Conservation (phyloP, 352 stramenopile genomes). For the Halophytophthora batemanensis region DNA sequence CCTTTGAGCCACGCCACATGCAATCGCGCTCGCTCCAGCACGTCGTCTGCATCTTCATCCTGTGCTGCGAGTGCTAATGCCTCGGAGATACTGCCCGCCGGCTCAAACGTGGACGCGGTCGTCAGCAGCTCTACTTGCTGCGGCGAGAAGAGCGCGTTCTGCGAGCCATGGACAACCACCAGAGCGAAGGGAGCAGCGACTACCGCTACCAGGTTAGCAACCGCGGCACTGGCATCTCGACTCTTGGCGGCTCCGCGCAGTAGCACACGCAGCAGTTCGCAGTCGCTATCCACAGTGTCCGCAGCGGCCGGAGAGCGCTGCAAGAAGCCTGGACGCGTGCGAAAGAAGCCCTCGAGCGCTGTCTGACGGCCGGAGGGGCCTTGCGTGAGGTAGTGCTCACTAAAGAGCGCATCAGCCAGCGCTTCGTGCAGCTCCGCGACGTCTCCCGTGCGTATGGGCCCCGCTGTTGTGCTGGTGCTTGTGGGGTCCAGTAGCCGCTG, state of each 20-base stretch:
- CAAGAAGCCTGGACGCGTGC: constrained; percentile 42
- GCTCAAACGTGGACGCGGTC: constrained; percentile 6
- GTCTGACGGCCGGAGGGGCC: constrained; percentile 34
- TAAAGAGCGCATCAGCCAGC: constrained; percentile 43
- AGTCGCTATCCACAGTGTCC: constrained; percentile 5
- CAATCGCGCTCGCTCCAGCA: constrained; percentile 11
- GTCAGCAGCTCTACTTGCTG: constrained; percentile 32
- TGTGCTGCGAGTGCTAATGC: constrained; percentile 9
- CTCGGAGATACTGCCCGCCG: constrained; percentile 10
- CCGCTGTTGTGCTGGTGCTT: background rate
- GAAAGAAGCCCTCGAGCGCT: constrained; percentile 54
- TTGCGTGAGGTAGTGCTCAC: constrained; percentile 62
- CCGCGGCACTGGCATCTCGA: constrained; percentile 16
- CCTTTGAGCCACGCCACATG: constrained; percentile 75
- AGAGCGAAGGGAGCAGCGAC: constrained; percentile 37
- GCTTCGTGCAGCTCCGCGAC: constrained; percentile 50
- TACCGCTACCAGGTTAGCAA: constrained; percentile 28
- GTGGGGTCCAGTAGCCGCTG: constrained; percentile 15
- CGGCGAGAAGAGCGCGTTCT: constrained; percentile 41
- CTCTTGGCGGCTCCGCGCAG: constrained; percentile 51
- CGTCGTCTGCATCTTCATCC: background rate
- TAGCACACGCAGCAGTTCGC: constrained; percentile 32
- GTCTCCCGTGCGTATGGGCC: constrained; percentile 3
- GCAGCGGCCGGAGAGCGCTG: constrained; percentile 8
- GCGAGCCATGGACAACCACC: constrained; percentile 55